These are phyloP conservation scores for Apiospora marii DNA, from an alignment of 2,329 filamentous ascomycete species.

Conservation along the genomic window DNA sequence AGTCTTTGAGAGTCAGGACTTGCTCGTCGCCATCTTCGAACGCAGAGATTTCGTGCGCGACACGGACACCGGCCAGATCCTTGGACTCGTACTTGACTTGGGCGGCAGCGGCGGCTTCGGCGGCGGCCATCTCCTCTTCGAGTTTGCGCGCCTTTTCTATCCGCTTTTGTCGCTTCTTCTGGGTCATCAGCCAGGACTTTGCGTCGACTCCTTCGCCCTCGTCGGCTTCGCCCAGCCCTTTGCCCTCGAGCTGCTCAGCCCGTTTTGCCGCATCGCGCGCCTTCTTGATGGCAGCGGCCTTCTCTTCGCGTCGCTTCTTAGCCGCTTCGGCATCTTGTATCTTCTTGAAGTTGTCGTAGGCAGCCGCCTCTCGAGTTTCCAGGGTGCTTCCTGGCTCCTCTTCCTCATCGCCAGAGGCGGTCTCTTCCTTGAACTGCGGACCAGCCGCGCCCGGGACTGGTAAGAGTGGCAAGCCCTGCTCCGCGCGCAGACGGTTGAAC, in stretches of 20 bases:
- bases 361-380: slow-evolving; percentile 78
- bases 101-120: slow-evolving; percentile 71
- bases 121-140: slow-evolving; percentile 81
- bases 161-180: slow-evolving; percentile 94
- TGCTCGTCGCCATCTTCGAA: slow-evolving; percentile 88
- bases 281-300: slow-evolving; percentile 83
- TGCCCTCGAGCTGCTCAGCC: slow-evolving; percentile 78
- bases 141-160: slow-evolving; percentile 77
- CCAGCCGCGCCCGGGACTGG: slow-evolving; percentile 75
- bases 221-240: slow-evolving; percentile 80
- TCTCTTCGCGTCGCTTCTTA: slow-evolving; percentile 81
- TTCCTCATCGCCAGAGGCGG: slow-evolving; percentile 52
- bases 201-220: slow-evolving; percentile 75
- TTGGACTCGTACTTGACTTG: slow-evolving; percentile 79
- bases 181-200: slow-evolving; percentile 83
- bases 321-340: slow-evolving; percentile 74
- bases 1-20: slow-evolving; percentile 92
- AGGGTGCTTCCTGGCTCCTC: slow-evolving; percentile 83
- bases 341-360: slow-evolving; percentile 76
- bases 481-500: slow-evolving; percentile 89
- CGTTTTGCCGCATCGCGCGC: slow-evolving; percentile 85
- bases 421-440: slow-evolving; percentile 48
- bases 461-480: slow-evolving; percentile 88
- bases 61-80: slow-evolving; percentile 89
- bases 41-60: slow-evolving; percentile 83